These are phyloP conservation scores for Cytospora piceae DNA, from an alignment of 2,329 filamentous ascomycete genomes.

Conservation along the genomic window DNA sequence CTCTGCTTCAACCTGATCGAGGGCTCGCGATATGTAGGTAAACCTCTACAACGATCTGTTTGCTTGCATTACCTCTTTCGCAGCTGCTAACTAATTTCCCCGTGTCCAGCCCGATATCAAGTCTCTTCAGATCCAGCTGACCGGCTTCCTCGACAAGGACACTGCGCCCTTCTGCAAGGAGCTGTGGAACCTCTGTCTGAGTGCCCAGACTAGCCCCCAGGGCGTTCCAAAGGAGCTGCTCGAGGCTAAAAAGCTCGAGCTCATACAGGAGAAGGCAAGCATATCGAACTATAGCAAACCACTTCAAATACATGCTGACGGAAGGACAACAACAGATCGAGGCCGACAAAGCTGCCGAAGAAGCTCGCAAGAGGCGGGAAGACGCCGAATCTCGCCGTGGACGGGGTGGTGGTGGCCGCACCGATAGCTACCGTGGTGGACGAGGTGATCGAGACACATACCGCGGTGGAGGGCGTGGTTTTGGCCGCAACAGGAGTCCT, in stretches of 20 bases:
- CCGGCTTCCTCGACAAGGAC: conserved; percentile 93
- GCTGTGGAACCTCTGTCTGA: conserved; percentile 88
- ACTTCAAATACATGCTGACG: not conserved
- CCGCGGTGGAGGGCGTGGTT: conserved; percentile 46
- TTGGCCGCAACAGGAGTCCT: conserved; percentile 49
- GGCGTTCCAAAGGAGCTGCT: conserved; percentile 93
- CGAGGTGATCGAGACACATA: conserved; percentile 56
- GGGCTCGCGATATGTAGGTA: conserved; percentile 72
- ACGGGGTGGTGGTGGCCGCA: conserved; percentile 43
- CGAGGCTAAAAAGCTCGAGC: conserved; percentile 93
- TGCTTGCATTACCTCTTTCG: not conserved
- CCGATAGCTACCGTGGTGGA: conserved; percentile 58
- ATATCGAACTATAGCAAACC: not conserved
- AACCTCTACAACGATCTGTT: not conserved
- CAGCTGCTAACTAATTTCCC: conserved; percentile 33
- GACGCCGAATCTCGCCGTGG: conserved; percentile 67
- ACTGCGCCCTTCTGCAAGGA: conserved; percentile 89
- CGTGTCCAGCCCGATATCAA: conserved; percentile 85
- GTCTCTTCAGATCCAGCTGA: conserved; percentile 89
- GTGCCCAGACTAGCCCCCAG: conserved; percentile 83
- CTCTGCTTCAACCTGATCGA: conserved; percentile 75
- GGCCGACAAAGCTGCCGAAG: conserved; percentile 79
- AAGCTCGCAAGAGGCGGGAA: conserved; percentile 71
- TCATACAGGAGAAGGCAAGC: conserved; percentile 89
- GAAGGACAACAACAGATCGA: conserved; percentile 62